Conservation (phyloP, 1,284 basidiomycete species). For the Apiotrichum montevideense region DNA sequence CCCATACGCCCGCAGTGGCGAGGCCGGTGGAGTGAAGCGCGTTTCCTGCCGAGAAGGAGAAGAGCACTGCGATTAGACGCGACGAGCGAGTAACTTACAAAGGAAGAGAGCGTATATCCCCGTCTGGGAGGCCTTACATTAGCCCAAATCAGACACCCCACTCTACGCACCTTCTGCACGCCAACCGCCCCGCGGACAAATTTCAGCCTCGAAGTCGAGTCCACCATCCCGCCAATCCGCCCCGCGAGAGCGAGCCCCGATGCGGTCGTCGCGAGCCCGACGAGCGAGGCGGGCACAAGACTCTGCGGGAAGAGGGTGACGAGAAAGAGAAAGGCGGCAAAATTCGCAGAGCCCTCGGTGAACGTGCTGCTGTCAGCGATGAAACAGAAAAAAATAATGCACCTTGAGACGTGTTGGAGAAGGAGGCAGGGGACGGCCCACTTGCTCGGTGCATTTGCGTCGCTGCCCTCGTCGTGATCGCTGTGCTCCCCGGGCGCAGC, state of each 20-base stretch:
- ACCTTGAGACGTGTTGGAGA: conserved; percentile 34
- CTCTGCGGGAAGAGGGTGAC: conserved; percentile 39
- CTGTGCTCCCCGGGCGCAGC: not conserved
- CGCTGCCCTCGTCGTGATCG: no score
- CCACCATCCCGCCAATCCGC: conserved; percentile 47
- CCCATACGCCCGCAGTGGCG: conserved; percentile 15
- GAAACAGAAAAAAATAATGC: not conserved
- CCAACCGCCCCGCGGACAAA: conserved; percentile 44
- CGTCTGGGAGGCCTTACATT: not conserved
- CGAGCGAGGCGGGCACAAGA: conserved; percentile 49
- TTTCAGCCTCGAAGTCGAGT: conserved; percentile 23
- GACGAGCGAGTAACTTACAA: conserved; percentile 12
- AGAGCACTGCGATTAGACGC: conserved; percentile 25
- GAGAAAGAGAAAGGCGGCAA: conserved; percentile 39
- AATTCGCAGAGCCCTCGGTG: conserved; percentile 24
- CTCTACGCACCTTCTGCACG: conserved; percentile 42
- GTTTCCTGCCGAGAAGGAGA: conserved; percentile 17
- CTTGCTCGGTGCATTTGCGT: no score
- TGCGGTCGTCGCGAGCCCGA: conserved; percentile 48
- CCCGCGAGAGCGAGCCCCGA: conserved; percentile 43
- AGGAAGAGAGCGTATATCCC: conserved; percentile 44
- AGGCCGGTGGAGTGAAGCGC: conserved; percentile 17
- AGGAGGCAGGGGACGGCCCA: conserved; percentile 28
- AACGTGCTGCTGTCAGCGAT: conserved; percentile 17
- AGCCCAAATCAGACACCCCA: not conserved